These are phyloP conservation scores for Plantago major DNA, from an alignment of 257 asterid species.

Conservation along the genomic window DNA sequence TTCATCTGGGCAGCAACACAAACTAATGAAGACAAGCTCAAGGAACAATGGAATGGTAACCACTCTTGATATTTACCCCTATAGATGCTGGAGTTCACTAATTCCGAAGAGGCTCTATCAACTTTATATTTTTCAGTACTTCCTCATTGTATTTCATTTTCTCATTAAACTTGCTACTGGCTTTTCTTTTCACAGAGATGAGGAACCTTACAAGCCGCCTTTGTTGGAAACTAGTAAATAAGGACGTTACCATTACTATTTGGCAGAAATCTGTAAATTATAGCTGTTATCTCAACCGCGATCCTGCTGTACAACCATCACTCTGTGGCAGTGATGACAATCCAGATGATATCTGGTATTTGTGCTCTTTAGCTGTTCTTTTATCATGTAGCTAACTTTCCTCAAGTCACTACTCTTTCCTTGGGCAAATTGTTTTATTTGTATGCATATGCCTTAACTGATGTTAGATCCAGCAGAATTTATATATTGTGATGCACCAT, in stretches of 20 bases:
- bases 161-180: no score
- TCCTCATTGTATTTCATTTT: no score
- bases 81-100: not conserved
- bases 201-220: slow-evolving; percentile 39
- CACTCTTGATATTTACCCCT: not conserved
- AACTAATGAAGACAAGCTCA: slow-evolving; percentile 25
- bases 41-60: slow-evolving; percentile 49
- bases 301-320: slow-evolving; percentile 31
- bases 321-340: slow-evolving; percentile 37
- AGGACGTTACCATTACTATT: slow-evolving; percentile 41
- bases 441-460: no score
- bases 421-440: no score
- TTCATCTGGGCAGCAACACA: slow-evolving; percentile 41
- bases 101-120: not conserved
- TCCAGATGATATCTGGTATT: slow-evolving; percentile 59
- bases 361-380: not conserved
- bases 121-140: not conserved
- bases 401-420: no score
- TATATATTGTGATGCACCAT: no score
- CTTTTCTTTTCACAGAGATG: slow-evolving; percentile 36
- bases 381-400: not conserved
- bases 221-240: slow-evolving; percentile 56
- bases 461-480: no score
- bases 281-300: slow-evolving; percentile 50
- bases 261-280: slow-evolving; percentile 61